Conservation (phyloP, 164 flowering plant genomes). For the Annona cherimola region DNA sequence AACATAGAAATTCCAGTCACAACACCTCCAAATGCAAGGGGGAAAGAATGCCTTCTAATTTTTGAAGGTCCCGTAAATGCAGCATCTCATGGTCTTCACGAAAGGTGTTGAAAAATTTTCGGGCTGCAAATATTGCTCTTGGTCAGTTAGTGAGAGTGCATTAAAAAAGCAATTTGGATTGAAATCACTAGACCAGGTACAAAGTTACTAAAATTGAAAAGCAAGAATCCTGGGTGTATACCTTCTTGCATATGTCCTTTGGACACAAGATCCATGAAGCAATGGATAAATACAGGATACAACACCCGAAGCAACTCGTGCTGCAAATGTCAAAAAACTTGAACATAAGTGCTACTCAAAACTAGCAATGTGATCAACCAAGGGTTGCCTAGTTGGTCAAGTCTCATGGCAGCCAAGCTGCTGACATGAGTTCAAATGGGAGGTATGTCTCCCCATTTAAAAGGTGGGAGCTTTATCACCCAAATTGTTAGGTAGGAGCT, state of each 20-base stretch:
- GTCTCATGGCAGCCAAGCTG: no score
- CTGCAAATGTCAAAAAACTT: slow-evolving; percentile 36
- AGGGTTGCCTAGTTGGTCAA: no score
- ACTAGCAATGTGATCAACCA: not conserved
- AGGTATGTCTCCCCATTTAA: no score
- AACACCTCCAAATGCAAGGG: slow-evolving; percentile 90
- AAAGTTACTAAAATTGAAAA: slow-evolving; percentile 4
- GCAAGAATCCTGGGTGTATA: slow-evolving; percentile 15
- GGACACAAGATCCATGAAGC: slow-evolving; percentile 94
- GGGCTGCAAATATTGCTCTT: slow-evolving; percentile 39
- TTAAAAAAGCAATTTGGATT: not conserved
- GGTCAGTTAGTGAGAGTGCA: slow-evolving; percentile 3
- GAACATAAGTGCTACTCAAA: not conserved
- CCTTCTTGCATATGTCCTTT: slow-evolving; percentile 89
- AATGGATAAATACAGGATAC: slow-evolving; percentile 93
- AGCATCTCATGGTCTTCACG: slow-evolving; percentile 92
- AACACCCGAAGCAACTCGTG: slow-evolving; percentile 94
- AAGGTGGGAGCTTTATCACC: no score
- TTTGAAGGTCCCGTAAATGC: slow-evolving; percentile 87
- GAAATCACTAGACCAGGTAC: not conserved
- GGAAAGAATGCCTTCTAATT: slow-evolving; percentile 88
- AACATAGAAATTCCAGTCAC: slow-evolving; percentile 5
- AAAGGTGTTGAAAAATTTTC: slow-evolving; percentile 74
- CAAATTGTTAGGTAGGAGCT: no score
- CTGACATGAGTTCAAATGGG: no score